These are phyloP conservation scores for Baeospora myosura DNA, from an alignment of 1,284 basidiomycete species.

Conservation along the genomic window DNA sequence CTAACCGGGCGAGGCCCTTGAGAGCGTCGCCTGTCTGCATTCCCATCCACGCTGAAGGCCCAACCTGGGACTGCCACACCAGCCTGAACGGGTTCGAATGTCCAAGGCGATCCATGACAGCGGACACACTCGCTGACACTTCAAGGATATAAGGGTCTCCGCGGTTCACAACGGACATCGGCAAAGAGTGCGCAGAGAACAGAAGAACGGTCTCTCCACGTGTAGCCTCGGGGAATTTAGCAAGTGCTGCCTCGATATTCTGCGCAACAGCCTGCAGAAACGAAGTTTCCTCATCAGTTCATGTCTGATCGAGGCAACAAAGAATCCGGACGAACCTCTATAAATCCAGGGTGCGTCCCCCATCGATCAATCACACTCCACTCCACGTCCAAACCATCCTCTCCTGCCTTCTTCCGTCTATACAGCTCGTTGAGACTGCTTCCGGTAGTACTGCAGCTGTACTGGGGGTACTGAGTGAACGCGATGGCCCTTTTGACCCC, in stretches of 20 bases:
- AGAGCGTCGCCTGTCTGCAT: constrained; percentile 91
- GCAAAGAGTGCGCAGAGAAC: constrained; percentile 97
- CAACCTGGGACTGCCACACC: constrained; percentile 98
- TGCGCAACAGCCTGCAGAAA: constrained; percentile 74
- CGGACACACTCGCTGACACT: constrained; percentile 88
- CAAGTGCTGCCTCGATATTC: constrained; percentile 81
- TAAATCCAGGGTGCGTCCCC: constrained; percentile 90
- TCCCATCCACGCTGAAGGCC: constrained; percentile 97
- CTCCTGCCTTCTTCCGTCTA: constrained; percentile 49
- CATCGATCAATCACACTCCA: constrained; percentile 99
- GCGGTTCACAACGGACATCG: constrained; percentile 95
- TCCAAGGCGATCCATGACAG: constrained; percentile 81
- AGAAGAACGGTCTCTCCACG: constrained; percentile 78
- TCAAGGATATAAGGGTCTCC: constrained; percentile 97
- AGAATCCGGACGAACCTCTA: constrained; percentile 59
- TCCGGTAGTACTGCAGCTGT: constrained; percentile 96
- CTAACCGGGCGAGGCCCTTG: constrained; percentile 86
- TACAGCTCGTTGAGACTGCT: constrained; percentile 95
- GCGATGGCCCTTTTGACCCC: constrained; percentile 91
- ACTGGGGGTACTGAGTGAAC: constrained; percentile 99
- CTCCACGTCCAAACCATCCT: constrained; percentile 59
- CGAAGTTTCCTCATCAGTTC: constrained; percentile 1
- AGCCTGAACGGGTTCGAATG: constrained; percentile 83
- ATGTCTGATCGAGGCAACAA: background rate
- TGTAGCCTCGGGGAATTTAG: constrained; percentile 66